Conservation (phyloP, 805 yeast genomes). For the Candida loeiensis region DNA sequence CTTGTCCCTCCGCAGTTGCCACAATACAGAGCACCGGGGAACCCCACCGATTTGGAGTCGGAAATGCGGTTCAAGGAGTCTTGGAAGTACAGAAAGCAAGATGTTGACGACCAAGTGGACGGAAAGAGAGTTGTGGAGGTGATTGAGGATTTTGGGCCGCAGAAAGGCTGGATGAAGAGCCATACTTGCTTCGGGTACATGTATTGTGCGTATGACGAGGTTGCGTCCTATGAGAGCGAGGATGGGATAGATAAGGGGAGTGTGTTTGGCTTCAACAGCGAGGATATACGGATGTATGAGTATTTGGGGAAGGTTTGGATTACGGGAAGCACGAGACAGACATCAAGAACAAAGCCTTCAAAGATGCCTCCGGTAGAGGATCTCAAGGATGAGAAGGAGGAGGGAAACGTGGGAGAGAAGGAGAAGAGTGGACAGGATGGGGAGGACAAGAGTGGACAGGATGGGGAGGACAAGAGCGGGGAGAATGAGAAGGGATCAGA, state of each 20-base stretch:
- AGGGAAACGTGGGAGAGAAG: conserved; percentile 1
- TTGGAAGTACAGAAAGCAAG: conserved; percentile 25
- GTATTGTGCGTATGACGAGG: conserved; percentile 37
- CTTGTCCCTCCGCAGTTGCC: conserved; percentile 41
- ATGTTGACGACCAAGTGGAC: conserved; percentile 28
- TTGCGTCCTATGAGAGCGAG: conserved; percentile 19
- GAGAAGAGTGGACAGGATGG: conserved; percentile 2
- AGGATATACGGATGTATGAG: conserved; percentile 17
- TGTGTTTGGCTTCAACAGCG: conserved; percentile 21
- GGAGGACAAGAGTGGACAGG: not conserved
- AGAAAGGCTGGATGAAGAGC: conserved; percentile 42
- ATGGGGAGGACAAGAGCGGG: conserved; percentile 4
- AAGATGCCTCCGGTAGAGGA: not conserved
- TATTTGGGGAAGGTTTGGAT: conserved; percentile 37
- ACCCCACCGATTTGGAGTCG: conserved; percentile 16
- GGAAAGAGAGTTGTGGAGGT: conserved; percentile 13
- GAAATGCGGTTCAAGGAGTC: conserved; percentile 17
- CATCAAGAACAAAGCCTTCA: conserved; percentile 6
- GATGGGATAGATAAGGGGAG: conserved; percentile 21
- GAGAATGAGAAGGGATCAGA: not conserved
- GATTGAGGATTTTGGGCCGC: conserved; percentile 29
- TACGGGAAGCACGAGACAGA: conserved; percentile 18
- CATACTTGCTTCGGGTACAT: conserved; percentile 33
- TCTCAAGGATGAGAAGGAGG: not conserved
- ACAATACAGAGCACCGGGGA: conserved; percentile 19